A percentile compares a stretch with the other conserved stretches of the same genome.
phyloP scores from a whole-genome alignment of 2,329 filamentous ascomycete species.

The Calonectria crousiana region DNA sequence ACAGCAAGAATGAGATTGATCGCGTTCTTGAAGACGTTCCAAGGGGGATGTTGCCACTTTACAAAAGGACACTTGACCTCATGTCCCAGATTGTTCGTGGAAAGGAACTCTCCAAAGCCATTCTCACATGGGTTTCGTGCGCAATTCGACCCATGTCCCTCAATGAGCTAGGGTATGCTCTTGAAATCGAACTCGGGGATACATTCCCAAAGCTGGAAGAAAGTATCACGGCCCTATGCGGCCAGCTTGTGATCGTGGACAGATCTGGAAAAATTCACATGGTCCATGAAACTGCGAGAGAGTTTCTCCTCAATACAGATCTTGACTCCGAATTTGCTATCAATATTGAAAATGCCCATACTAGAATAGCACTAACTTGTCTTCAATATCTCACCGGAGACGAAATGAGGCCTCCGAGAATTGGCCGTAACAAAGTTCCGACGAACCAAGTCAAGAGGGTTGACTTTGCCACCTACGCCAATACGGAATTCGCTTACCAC shows the following conservation, averaged over 20 bases:
- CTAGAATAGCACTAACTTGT: constrained; percentile 49
- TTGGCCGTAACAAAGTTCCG: neutral
- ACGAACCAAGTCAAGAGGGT: neutral
- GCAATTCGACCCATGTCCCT: constrained; percentile 48
- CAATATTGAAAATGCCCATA: constrained; percentile 43
- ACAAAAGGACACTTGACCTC: constrained; percentile 45
- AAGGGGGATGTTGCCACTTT: constrained; percentile 50
- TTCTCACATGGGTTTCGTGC: constrained; percentile 52
- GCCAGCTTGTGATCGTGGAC: constrained; percentile 53
- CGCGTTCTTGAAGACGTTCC: constrained; percentile 47
- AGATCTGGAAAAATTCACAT: constrained; percentile 47
- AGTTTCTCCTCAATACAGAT: constrained; percentile 43
- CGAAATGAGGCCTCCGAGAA: constrained; percentile 51
- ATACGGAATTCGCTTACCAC: constrained; percentile 49
- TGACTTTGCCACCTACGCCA: constrained; percentile 45
- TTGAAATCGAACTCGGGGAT: constrained; percentile 50
- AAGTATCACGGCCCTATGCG: constrained; percentile 46
- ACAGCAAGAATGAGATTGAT: constrained; percentile 46
- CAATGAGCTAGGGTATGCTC: constrained; percentile 48
- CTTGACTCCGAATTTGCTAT: constrained; percentile 48
- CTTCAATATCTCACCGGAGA: constrained; percentile 48
- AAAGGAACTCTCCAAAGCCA: constrained; percentile 49
- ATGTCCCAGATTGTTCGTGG: constrained; percentile 45
- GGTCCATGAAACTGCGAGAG: constrained; percentile 54
- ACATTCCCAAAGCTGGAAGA: constrained; percentile 43